A percentile compares a stretch with the other conserved stretches of the same genome.
Evolutionary conservation across 345 rosid genomes (phyloP).

Genomic region (Atalantia buxifolia): DNA sequence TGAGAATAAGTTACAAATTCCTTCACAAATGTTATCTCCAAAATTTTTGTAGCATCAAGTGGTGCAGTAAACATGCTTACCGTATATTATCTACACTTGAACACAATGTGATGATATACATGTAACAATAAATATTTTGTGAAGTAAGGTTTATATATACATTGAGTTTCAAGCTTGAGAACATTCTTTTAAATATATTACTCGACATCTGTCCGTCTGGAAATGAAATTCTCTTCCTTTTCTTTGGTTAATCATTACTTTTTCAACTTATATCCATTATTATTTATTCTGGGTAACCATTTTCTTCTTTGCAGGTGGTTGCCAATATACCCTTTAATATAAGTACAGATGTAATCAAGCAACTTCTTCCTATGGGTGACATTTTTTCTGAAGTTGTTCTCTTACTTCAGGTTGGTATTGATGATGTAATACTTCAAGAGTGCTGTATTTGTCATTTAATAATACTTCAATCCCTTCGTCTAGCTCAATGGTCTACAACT

Average conservation of each 20-base stretch:
- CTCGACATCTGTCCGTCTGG: neutral
- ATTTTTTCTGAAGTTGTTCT: conserved; percentile 86
- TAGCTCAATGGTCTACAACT: neutral
- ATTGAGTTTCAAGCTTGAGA: neutral
- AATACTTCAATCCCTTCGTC: neutral
- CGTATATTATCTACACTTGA: neutral
- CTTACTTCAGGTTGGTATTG: conserved; percentile 66
- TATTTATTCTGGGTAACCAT: neutral
- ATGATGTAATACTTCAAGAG: neutral
- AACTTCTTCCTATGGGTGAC: conserved; percentile 92
- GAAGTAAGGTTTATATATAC: no score
- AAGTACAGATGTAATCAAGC: conserved; percentile 78
- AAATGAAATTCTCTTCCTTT: neutral
- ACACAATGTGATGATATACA: neutral
- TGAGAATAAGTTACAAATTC: conserved; percentile 22
- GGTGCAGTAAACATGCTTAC: neutral
- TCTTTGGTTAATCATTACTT: neutral
- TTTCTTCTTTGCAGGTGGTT: conserved; percentile 57
- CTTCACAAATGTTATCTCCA: no score
- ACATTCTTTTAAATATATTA: neutral
- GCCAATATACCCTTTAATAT: conserved; percentile 87
- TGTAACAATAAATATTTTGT: neutral
- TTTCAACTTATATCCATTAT: neutral
- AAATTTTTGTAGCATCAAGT: neutral
- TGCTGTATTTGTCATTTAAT: neutral